Base-by-base conservation (phyloP, 2,329 filamentous ascomycete species). In the Scytalidium lignicola region DNA sequence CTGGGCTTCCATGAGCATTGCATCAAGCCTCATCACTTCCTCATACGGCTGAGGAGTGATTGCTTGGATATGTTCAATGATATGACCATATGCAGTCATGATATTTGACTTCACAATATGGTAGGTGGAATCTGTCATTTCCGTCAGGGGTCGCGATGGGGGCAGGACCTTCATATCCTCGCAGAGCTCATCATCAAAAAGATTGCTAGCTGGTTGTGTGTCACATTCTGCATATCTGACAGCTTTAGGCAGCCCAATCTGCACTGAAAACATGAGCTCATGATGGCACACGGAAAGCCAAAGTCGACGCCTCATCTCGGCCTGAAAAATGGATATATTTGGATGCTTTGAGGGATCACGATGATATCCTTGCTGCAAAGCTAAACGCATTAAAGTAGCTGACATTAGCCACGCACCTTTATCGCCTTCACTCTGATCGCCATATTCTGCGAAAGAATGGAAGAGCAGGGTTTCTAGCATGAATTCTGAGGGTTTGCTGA, bases 221-320 rank as follows among this genome's bases (percentile, higher is more conserved):
- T 88, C 84, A 44, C 74, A 78, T 55, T 86, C 82, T 21, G 81
- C 76, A 39, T 76, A 74, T 49, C 80, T 75, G 43, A 86, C 73
- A 75, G 85, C 81, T 61, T 76, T 78, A 2, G 85, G 84, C 47
- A 88, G 70, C 1, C 83, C 83, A 52, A 86, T 73, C 59, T 86
- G 82, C 58, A 84, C 85, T 1, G 80, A 78, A 28, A 85, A 82
- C 4, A 87, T 63, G 2, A 83, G 65, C 57, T 88, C 84, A 43
- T 84, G 72, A 57, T 84, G 80, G 19, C 70, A 66, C 5, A 72
- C 71, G 51, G 78, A 65, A 52, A 73, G 72, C 78, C 78, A 81
- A 55, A 76, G 65, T 48, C 83, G 71, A 26, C 82, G 73, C 53
- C 83, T 73, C 79, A 86, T 90, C 65, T 81, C 77, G 8, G 72